phyloP scores from a whole-genome alignment of 176 grass and related monocot species.

The Zoysia pacifica region DNA sequence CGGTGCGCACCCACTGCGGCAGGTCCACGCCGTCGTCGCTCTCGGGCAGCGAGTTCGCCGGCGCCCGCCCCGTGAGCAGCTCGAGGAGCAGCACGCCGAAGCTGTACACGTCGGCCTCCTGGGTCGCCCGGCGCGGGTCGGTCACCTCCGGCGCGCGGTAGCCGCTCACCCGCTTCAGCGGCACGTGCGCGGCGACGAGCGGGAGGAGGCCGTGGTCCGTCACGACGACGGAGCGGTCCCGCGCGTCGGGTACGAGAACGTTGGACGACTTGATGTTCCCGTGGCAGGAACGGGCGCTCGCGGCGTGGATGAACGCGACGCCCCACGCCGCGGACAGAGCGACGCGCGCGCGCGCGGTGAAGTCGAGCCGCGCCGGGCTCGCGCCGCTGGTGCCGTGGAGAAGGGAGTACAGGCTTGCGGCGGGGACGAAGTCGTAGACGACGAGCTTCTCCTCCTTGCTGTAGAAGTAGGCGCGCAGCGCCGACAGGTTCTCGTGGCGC shows the following conservation, averaged over 20 bases:
- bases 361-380: constrained; percentile 44
- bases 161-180: constrained; percentile 41
- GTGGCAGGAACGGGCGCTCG: constrained; percentile 48
- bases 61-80: constrained; percentile 62
- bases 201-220: constrained; percentile 63
- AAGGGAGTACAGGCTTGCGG: constrained; percentile 53
- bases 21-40: constrained; percentile 58
- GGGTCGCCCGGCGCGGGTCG: constrained; percentile 45
- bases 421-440: constrained; percentile 64
- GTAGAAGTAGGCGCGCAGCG: constrained; percentile 74
- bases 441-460: constrained; percentile 84
- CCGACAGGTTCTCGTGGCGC: constrained; percentile 56
- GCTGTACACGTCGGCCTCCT: constrained; percentile 75
- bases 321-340: constrained; percentile 63
- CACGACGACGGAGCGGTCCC: constrained; percentile 37
- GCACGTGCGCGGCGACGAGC: constrained; percentile 36
- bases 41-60: constrained; percentile 41
- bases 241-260: constrained; percentile 48
- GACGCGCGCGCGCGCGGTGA: constrained; percentile 51
- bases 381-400: constrained; percentile 56
- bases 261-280: constrained; percentile 95
- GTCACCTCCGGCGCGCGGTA: constrained; percentile 67
- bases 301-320: constrained; percentile 67
- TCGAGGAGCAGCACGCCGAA: constrained; percentile 82
- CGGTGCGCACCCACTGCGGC: constrained; percentile 69